Base-by-base conservation (phyloP, 1,284 basidiomycete species). In the Ganoderma sp. region DNA sequence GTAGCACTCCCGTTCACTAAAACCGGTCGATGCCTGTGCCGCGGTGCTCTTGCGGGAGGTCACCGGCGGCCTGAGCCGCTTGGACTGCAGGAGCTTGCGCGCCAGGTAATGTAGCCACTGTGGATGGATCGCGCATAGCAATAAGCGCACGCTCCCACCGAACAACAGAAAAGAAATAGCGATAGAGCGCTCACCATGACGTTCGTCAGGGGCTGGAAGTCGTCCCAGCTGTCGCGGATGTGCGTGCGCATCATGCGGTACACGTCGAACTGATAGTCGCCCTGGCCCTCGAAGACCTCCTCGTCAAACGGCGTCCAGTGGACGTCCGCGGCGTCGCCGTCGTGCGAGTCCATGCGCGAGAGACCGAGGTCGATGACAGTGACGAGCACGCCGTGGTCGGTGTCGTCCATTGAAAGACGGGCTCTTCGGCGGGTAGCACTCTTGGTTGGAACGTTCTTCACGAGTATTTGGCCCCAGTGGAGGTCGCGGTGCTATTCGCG, bases 381-480 rank as follows among this genome's bases (percentile, higher is more conserved):
- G 5, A 90, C 90, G 71, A 85, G 82, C 3, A 97, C 84, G 12
- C 93, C 93, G 71, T 85, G 81, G 28, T 75, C 76, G 59, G 78
- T 73, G 71, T 89, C 84, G 73, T 92, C 91, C 89, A 93, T 90
- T 22, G 77, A 79, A 61, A 80, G 67, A 52, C 77, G 82, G 34
- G 74, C 73, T 7, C 73, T 66, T 57, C 66, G 34, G 32, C 67
- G 71, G 66, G 76, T 60, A 71, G 74, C 65, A 79, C 79, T 66
- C 76, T 79, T 66, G 79, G 78, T 39, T n/a, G 83, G 77, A 17
- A 84, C 58, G 66, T 86, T 84, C 73, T 88, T 89, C 60, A 99
- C 88, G 12, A 99, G 87, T 61, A 99, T 92, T 79, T 99, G 98
- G n/a, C 97, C 97, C 89, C 96, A 96, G 77, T 99, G 97, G 43